phyloP scores from a whole-genome alignment of 345 rosid species.

The Salix viminalis region DNA sequence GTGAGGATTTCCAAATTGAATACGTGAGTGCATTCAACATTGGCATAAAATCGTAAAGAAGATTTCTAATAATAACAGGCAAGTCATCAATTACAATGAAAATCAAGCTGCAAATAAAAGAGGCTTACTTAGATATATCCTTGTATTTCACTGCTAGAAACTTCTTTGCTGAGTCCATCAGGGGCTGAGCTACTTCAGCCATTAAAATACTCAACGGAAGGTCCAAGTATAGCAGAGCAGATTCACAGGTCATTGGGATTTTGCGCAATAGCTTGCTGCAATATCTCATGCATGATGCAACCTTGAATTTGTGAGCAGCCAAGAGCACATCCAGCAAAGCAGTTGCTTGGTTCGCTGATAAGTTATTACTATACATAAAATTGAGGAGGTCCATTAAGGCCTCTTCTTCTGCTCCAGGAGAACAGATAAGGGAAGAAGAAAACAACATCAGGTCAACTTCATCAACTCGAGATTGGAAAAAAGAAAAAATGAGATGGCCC shows the following conservation, averaged over 20 bases:
- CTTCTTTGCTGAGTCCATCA: constrained; percentile 64
- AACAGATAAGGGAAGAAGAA: not conserved
- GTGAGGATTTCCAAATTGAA: not conserved
- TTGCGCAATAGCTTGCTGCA: constrained; percentile 59
- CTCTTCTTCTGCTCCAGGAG: constrained; percentile 60
- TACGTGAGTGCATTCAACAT: not conserved
- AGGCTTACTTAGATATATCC: constrained; percentile 51
- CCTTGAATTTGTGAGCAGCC: constrained; percentile 85
- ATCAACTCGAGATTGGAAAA: not conserved
- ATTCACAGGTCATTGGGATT: constrained; percentile 68
- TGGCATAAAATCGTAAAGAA: not conserved
- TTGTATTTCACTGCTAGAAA: constrained; percentile 58
- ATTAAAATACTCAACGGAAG: constrained; percentile 62
- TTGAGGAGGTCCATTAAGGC: constrained; percentile 72
- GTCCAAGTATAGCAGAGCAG: constrained; percentile 70
- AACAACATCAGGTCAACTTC: not conserved
- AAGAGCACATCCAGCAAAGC: constrained; percentile 63
- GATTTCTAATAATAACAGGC: not conserved
- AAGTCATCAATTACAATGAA: not conserved
- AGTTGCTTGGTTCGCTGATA: constrained; percentile 46
- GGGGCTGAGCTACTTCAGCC: constrained; percentile 75
- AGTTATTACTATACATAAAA: constrained; percentile 58
- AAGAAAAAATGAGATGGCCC: not conserved
- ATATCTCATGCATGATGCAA: constrained; percentile 76
- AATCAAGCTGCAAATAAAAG: not conserved